phyloP scores from a whole-genome alignment of 2,329 filamentous ascomycete genomes.

The Cercospora sp. region DNA sequence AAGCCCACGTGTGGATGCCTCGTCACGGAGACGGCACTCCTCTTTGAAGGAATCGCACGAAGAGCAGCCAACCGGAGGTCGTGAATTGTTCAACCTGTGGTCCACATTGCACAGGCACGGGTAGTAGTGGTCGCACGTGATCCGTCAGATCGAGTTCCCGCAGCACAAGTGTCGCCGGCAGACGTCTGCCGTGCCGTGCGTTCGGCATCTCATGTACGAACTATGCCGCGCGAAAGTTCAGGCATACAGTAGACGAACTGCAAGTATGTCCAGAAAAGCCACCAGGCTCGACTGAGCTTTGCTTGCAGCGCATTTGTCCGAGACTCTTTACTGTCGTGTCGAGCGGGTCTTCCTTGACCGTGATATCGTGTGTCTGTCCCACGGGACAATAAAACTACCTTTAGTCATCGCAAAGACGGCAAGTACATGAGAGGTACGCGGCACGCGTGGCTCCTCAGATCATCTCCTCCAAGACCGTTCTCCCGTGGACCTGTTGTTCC shows the following conservation, averaged over 20 bases:
- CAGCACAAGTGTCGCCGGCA: background rate
- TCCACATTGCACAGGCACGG: background rate
- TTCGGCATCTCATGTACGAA: background rate
- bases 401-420: background rate
- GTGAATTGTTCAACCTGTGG: background rate
- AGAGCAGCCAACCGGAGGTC: background rate
- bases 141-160: background rate
- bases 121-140: background rate
- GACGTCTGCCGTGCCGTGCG: background rate
- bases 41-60: background rate
- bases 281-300: background rate
- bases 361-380: background rate
- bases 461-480: background rate
- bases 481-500: background rate
- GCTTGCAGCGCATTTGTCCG: background rate
- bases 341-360: background rate
- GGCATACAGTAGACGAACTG: background rate
- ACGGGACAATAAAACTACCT: background rate
- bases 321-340: background rate
- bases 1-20: background rate
- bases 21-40: background rate
- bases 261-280: background rate
- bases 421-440: background rate
- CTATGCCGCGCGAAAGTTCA: background rate
- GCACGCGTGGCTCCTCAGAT: background rate